A percentile compares a stretch with the other conserved stretches of the same genome.
Conservation (phyloP, 1,284 basidiomycete species). For the Cryptococcus sp. region DNA sequence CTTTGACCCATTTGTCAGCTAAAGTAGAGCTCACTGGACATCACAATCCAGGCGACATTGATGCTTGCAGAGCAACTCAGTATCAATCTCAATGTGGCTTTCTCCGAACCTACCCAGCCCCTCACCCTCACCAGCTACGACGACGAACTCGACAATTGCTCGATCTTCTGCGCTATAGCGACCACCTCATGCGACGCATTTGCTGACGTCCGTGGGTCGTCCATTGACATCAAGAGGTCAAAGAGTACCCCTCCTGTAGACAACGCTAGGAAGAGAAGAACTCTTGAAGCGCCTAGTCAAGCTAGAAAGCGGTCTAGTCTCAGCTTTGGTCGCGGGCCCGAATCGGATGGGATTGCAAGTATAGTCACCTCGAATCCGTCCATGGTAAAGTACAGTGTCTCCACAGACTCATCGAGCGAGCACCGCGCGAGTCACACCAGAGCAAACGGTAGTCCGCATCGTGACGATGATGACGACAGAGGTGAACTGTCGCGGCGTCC, state of each 20-base stretch:
- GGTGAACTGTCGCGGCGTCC: no score
- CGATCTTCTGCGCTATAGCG: constrained; percentile 49
- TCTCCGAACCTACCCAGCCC: constrained; percentile 48
- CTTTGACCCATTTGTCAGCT: not conserved
- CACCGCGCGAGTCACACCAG: not conserved
- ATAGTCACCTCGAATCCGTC: not conserved
- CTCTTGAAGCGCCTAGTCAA: constrained; percentile 4
- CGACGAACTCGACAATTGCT: constrained; percentile 31
- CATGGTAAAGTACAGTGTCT: not conserved
- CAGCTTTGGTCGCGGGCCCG: constrained; percentile 14
- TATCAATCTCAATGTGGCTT: constrained; percentile 44
- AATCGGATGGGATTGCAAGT: constrained; percentile 6
- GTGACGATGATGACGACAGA: not conserved
- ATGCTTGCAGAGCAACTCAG: constrained; percentile 46
- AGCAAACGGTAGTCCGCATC: not conserved
- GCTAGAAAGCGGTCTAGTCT: constrained; percentile 20
- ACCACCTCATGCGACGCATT: constrained; percentile 48
- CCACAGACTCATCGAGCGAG: not conserved
- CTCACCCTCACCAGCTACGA: constrained; percentile 41
- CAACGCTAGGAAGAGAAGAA: not conserved
- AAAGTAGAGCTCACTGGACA: constrained; percentile 9
- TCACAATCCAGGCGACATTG: constrained; percentile 38
- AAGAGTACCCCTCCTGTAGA: not conserved
- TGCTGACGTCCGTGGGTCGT: constrained; percentile 9
- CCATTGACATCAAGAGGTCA: constrained; percentile 10